Conservation (phyloP, 2,329 filamentous ascomycete species). For the Cordyceps tenuipes region DNA sequence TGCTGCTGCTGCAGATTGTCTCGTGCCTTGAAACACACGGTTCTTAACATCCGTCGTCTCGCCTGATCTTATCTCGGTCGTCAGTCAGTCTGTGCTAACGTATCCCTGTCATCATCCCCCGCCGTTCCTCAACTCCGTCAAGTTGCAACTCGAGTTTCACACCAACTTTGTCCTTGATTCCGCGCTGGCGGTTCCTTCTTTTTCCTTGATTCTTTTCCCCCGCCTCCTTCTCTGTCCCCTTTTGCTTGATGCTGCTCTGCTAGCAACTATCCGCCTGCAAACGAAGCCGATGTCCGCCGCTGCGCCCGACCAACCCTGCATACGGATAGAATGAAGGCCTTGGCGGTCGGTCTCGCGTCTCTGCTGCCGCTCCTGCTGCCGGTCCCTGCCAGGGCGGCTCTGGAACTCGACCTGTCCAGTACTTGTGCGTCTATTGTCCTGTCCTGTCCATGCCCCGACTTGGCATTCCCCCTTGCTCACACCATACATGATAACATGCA, state of each 20-base stretch:
- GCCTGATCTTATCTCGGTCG: no score
- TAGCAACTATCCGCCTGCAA: neutral
- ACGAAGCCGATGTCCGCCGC: neutral
- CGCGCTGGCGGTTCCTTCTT: no score
- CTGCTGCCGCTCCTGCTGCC: conserved; percentile 5
- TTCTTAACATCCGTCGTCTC: no score
- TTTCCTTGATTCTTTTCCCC: no score
- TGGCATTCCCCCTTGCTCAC: neutral
- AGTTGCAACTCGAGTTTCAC: no score
- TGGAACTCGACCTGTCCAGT: neutral
- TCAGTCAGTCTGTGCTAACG: no score
- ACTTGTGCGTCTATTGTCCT: neutral
- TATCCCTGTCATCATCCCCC: no score
- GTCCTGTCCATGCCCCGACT: neutral
- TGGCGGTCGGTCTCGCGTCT: neutral
- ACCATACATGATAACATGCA: conserved; percentile 16
- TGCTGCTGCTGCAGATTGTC: neutral
- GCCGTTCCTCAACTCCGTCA: no score
- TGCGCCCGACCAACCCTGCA: neutral
- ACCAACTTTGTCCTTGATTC: no score
- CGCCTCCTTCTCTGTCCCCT: no score
- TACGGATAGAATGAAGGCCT: neutral
- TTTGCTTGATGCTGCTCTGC: neutral
- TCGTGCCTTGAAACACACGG: no score
- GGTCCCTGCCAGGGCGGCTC: neutral